These are phyloP conservation scores for Mycothermus thermophilus DNA, from an alignment of 495 filamentous ascomycete species.

Conservation along the genomic window DNA sequence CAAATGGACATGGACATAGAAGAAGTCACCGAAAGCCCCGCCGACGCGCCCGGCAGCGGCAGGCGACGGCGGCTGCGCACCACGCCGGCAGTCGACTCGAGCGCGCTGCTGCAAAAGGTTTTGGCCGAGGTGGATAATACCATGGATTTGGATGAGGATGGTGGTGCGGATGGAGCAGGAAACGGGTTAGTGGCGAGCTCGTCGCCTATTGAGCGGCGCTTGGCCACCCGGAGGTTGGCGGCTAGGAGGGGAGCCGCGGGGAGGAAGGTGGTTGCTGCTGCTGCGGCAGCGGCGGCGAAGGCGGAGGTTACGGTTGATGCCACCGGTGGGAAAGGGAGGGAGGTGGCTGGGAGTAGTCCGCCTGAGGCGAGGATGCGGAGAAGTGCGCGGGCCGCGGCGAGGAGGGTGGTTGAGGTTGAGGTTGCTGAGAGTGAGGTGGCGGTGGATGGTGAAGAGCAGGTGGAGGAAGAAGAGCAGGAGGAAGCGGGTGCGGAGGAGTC, in stretches of 20 bases:
- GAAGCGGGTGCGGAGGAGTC: constrained; percentile 10
- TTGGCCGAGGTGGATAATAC: constrained; percentile 12
- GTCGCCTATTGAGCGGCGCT: constrained; percentile 26
- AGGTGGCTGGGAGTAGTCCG: too few species aligned
- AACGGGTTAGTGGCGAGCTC: constrained; percentile 22
- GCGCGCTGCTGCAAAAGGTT: constrained; percentile 18
- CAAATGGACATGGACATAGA: constrained; percentile 1
- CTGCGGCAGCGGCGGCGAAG: not conserved
- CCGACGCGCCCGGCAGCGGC: constrained; percentile 32
- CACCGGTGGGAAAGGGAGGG: not conserved
- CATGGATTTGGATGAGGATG: constrained; percentile 2
- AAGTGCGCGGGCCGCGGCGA: not conserved
- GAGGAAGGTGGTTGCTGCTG: not conserved
- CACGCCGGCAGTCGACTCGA: constrained; percentile 14
- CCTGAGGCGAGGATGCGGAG: too few species aligned
- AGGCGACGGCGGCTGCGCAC: constrained; percentile 19
- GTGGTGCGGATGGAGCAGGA: not conserved
- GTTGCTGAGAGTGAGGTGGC: not conserved
- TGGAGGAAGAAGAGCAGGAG: constrained; percentile 8
- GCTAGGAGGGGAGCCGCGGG: not conserved
- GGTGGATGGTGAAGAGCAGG: constrained; percentile 7
- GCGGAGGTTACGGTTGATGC: not conserved
- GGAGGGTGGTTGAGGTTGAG: constrained; percentile 6
- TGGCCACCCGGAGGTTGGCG: constrained; percentile 14
- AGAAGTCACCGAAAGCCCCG: constrained; percentile 35